Base-by-base conservation (phyloP, 768 basidiomycete species). In the Psilocybe cubensis region DNA sequence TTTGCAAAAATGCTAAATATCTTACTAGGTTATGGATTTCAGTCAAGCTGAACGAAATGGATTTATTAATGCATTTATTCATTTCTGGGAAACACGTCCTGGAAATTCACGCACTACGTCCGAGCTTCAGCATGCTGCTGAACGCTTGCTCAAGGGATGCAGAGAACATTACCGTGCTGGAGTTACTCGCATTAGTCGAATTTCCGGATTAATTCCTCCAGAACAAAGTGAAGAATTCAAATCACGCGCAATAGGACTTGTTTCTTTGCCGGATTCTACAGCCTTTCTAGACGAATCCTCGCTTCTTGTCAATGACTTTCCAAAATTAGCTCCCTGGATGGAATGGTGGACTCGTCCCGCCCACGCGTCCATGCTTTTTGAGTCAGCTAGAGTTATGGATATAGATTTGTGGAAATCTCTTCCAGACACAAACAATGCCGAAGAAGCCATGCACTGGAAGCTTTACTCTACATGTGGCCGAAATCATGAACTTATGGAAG, bases 401-500 rank as follows among this genome's bases (percentile, higher is more conserved):
- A 21, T 48, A 1, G 48, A 57, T 3, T 8, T 64, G 2, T 70
- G 67, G 67, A 53, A 67, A 2, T 53, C 59, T 4, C 46, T 71
- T 9, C 69, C 72, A 1, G 46, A 57, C 5, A 66, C 67, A 0
- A 73, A 63, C 1, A 73, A 73, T 58, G 67, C 72, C 1, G 65
- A 72, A 27, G 72, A 73, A 50, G 55, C 70, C 0, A 67, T 71
- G 67, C 66, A 73, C 49, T 69, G 60, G 61, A 67, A 66, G 51
- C 41, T 73, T 1, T 73, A 72, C 31, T 12, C 40, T 11, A 65
- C 62, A 2, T 49, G 55, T 54, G 68, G 68, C 1, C 52, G 44
- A n/a, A 27, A 64, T 18, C 66, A 67, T 29, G 6, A 23, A 3
- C 58, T 67, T 40, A 17, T 65, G 4, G 56, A 65, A n/a, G 64